phyloP scores from a whole-genome alignment of 2,329 filamentous ascomycete genomes.

The Sporothrix dimorphospora region DNA sequence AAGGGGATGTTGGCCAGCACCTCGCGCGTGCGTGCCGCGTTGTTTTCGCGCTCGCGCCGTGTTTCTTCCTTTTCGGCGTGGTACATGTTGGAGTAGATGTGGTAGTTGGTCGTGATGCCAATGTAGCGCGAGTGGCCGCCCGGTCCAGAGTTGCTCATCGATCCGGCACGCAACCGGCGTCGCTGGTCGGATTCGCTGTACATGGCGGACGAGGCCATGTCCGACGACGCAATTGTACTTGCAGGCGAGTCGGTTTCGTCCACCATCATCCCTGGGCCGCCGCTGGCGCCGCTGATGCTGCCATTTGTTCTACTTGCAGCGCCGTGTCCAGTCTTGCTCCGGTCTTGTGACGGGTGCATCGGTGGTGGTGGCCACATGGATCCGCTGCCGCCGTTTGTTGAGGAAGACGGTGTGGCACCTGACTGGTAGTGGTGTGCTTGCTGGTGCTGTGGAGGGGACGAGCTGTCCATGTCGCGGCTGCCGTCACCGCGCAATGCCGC shows the following conservation, averaged over 20 bases:
- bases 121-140: conserved; percentile 29
- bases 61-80: conserved; percentile 27
- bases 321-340: not conserved
- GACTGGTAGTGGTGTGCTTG: not conserved
- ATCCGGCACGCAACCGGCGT: conserved; percentile 9
- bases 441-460: not conserved
- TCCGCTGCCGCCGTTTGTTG: not conserved
- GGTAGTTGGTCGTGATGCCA: conserved; percentile 31
- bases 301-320: not conserved
- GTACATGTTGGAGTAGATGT: conserved; percentile 30
- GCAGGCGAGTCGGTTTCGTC: conserved; percentile 22
- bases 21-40: conserved; percentile 10
- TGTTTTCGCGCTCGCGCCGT: conserved; percentile 23
- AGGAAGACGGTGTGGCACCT: not conserved
- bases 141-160: conserved; percentile 9
- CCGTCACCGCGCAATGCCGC: not conserved
- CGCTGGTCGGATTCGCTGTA: conserved; percentile 15
- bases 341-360: not conserved
- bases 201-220: conserved; percentile 4
- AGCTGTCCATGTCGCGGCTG: conserved; percentile 4
- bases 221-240: conserved; percentile 17
- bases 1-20: conserved; percentile 26
- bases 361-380: conserved; percentile 13
- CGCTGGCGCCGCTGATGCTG: conserved; percentile 5
- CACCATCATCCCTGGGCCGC: not conserved